Percentiles rank a stretch among this genome's conserved stretches.
These are phyloP conservation scores for Pisolithus sp. DNA, from an alignment of 768 basidiomycete species.

Conservation along the genomic window DNA sequence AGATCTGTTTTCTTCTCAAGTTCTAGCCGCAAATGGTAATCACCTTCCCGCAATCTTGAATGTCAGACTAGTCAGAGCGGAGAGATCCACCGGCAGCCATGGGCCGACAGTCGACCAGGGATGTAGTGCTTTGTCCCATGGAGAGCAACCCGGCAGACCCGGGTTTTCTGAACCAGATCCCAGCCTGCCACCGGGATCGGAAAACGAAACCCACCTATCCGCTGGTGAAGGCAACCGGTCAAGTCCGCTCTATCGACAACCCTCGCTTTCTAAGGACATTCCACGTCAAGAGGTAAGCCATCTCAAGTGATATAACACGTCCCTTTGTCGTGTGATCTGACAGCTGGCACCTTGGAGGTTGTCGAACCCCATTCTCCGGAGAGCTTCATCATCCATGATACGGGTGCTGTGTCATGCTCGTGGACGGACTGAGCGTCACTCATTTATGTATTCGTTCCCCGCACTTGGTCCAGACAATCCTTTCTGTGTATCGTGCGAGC, in stretches of 20 bases:
- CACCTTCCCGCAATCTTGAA: constrained; percentile 11
- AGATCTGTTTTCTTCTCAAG: constrained; percentile 9
- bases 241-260: not conserved
- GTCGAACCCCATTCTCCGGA: constrained; percentile 15
- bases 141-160: constrained; percentile 8
- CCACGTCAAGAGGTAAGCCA: constrained; percentile 13
- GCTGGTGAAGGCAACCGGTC: constrained; percentile 3
- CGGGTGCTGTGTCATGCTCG: constrained; percentile 29
- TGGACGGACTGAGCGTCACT: constrained; percentile 24
- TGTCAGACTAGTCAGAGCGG: constrained; percentile 20
- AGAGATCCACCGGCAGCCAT: not conserved
- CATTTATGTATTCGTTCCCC: constrained; percentile 7
- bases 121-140: constrained; percentile 13
- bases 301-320: not conserved
- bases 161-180: not conserved
- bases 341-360: constrained; percentile 4
- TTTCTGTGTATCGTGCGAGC: constrained; percentile 20
- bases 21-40: constrained; percentile 4
- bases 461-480: constrained; percentile 27
- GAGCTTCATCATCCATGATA: constrained; percentile 23
- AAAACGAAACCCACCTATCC: not conserved
- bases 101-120: constrained; percentile 15
- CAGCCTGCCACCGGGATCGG: not conserved
- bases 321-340: constrained; percentile 8
- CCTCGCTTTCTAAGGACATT: constrained; percentile 3